A percentile compares a stretch with the other conserved stretches of the same genome.
Conservation (phyloP, 2,329 filamentous ascomycete genomes). For the Fusarium verticillioides region DNA sequence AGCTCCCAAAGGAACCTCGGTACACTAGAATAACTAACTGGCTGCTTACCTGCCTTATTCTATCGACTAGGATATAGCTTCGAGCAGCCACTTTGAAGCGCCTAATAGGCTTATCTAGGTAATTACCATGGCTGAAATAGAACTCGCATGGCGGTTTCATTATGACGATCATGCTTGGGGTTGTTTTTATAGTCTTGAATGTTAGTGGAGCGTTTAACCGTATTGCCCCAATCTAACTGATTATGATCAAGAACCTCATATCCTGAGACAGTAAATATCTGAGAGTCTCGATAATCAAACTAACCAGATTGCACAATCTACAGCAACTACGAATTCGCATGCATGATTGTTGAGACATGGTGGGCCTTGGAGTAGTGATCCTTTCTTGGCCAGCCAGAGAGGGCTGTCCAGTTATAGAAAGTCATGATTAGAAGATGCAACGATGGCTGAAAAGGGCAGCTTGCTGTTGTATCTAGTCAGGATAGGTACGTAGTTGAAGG, state of each 20-base stretch:
- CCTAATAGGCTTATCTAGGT: constrained; percentile 10
- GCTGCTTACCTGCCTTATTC: constrained; percentile 3
- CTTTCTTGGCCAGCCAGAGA: constrained; percentile 11
- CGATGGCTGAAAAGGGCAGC: constrained; percentile 5
- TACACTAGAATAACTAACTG: neutral
- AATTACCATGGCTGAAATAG: constrained; percentile 19
- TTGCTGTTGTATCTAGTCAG: constrained; percentile 2
- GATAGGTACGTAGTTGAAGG: neutral
- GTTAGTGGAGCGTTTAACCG: constrained; percentile 16
- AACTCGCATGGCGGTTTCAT: constrained; percentile 18
- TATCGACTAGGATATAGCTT: constrained; percentile 19
- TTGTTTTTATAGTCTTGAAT: constrained; percentile 18
- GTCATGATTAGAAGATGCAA: neutral
- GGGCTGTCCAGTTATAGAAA: neutral
- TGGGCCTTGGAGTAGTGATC: constrained; percentile 6
- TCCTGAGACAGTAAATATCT: neutral
- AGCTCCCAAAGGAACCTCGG: constrained; percentile 5
- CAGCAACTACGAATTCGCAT: neutral
- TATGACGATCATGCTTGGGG: constrained; percentile 30
- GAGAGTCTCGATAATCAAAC: constrained; percentile 3
- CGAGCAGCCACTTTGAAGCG: neutral
- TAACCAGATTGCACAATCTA: neutral
- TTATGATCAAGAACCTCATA: neutral
- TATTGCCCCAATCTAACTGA: neutral
- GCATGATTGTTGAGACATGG: neutral